Percentiles rank a stretch among this genome's conserved stretches.
phyloP scores from a whole-genome alignment of 2,329 filamentous ascomycete genomes.

The Cladosporium halotolerans region DNA sequence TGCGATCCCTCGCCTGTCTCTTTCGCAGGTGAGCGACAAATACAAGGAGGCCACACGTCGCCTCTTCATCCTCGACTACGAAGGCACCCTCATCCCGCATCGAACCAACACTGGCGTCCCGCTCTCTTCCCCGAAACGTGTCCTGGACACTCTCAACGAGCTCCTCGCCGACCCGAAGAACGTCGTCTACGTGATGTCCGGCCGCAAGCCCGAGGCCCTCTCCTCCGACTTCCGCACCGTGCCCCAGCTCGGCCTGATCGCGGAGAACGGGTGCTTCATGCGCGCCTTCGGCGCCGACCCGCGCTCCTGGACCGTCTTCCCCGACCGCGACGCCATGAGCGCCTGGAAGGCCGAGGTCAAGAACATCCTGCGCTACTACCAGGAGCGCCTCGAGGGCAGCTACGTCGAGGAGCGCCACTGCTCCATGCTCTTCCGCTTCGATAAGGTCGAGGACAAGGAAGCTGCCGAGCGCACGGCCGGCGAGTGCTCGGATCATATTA shows the following conservation, averaged over 20 bases:
- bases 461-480: conserved; percentile 72
- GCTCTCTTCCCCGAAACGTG: conserved; percentile 76
- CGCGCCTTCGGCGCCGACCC: conserved; percentile 54
- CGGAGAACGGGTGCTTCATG: conserved; percentile 90
- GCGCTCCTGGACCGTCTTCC: conserved; percentile 70
- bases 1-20: conserved; percentile 75
- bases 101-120: conserved; percentile 80
- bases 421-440: conserved; percentile 86
- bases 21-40: conserved; percentile 55
- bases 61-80: conserved; percentile 87
- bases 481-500: conserved; percentile 91
- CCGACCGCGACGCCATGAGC: conserved; percentile 61
- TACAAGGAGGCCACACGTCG: conserved; percentile 64
- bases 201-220: conserved; percentile 78
- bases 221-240: conserved; percentile 80
- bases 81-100: conserved; percentile 85
- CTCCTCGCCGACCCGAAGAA: conserved; percentile 74
- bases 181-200: conserved; percentile 89
- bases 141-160: conserved; percentile 75
- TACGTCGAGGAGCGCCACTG: conserved; percentile 88
- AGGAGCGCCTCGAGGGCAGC: conserved; percentile 80
- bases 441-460: conserved; percentile 69
- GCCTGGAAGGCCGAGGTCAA: conserved; percentile 80
- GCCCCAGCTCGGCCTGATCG: conserved; percentile 78
- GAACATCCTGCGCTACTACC: conserved; percentile 79